A percentile compares a stretch with the other conserved stretches of the same genome.
phyloP scores from a whole-genome alignment of 371 early-diverging fungal genomes.

The Mortierella sp. region DNA sequence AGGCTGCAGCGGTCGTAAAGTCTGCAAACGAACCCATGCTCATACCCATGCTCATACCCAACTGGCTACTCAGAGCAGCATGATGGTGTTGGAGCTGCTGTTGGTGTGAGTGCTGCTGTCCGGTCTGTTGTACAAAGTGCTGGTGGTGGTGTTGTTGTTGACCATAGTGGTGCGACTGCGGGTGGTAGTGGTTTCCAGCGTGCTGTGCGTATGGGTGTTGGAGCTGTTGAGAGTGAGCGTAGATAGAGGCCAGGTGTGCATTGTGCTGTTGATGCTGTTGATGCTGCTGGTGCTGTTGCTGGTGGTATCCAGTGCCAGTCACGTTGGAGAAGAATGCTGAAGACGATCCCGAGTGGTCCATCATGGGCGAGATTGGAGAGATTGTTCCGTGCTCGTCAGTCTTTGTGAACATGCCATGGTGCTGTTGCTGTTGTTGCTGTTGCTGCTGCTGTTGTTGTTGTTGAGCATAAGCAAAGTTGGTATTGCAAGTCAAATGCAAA shows the following conservation, averaged over 20 bases:
- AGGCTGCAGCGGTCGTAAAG: no score
- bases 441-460: constrained; percentile 26
- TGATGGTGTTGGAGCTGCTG: constrained; percentile 7
- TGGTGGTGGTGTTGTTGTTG: neutral
- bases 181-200: no score
- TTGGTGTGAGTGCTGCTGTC: neutral
- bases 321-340: constrained; percentile 3
- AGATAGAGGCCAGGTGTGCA: neutral
- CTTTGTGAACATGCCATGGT: constrained; percentile 15
- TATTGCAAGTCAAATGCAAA: constrained; percentile 10
- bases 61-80: constrained; percentile 24
- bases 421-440: constrained; percentile 7
- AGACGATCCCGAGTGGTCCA: constrained; percentile 39
- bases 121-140: neutral
- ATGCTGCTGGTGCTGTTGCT: constrained; percentile 43
- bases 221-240: neutral
- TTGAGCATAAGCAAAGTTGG: neutral
- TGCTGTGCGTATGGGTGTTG: neutral
- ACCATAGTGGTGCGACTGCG: neutral
- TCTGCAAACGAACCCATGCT: no score
- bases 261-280: neutral
- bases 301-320: neutral
- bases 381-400: constrained; percentile 27
- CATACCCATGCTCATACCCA: constrained; percentile 42
- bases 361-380: constrained; percentile 48